These are phyloP conservation scores for Alnus rubra DNA, from an alignment of 306 rosid genomes.

Conservation along the genomic window DNA sequence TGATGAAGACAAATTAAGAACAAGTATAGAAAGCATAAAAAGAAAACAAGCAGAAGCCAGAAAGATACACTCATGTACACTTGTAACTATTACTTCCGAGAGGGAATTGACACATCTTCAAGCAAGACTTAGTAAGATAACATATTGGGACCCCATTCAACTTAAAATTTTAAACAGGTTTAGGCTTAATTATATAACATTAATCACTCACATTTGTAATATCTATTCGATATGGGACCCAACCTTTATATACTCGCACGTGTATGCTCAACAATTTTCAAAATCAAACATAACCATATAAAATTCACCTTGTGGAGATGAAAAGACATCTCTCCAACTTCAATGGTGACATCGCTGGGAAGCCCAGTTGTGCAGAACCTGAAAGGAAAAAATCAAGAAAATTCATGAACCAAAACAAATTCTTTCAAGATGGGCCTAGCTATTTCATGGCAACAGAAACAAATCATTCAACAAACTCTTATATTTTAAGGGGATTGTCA, in stretches of 20 bases:
- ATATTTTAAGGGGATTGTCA: too few species aligned
- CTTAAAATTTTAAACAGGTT: not conserved
- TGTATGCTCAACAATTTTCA: too few species aligned
- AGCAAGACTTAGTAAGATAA: conserved; percentile 13
- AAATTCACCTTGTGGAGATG: conserved; percentile 84
- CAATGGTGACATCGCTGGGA: conserved; percentile 73
- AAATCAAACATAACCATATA: not conserved
- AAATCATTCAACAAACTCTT: not conserved
- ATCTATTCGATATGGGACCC: too few species aligned
- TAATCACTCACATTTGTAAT: not conserved
- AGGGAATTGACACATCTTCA: not conserved
- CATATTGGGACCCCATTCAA: not conserved
- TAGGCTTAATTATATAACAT: conserved; percentile 1
- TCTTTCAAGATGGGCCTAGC: not conserved
- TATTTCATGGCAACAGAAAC: not conserved
- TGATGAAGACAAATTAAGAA: not conserved
- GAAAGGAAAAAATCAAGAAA: conserved; percentile 18
- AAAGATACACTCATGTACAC: conserved; percentile 4
- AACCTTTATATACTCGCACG: too few species aligned
- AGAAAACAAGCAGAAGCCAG: not conserved
- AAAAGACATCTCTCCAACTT: conserved; percentile 68
- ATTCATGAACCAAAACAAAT: not conserved
- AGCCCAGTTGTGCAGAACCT: conserved; percentile 92
- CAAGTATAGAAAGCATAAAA: not conserved
- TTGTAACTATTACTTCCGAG: not conserved